These are phyloP conservation scores for Populus pruinosa DNA, from an alignment of 345 rosid species.

Conservation along the genomic window DNA sequence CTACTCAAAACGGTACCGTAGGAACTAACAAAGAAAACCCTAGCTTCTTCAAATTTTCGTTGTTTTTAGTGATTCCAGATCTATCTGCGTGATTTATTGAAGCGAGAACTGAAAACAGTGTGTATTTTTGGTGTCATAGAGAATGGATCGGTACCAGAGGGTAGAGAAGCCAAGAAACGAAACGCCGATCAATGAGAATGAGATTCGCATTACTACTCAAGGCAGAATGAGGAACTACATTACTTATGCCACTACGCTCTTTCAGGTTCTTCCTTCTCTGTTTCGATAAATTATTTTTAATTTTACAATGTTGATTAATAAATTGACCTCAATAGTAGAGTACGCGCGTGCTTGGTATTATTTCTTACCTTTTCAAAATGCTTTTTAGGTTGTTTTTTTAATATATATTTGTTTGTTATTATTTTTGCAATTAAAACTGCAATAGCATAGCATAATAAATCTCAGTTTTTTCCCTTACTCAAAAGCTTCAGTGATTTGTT, in stretches of 20 bases:
- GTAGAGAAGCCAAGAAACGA: slow-evolving; percentile 32
- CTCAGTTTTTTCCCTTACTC: background rate
- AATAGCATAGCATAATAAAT: background rate
- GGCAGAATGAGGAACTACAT: slow-evolving; percentile 41
- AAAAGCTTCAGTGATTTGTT: background rate
- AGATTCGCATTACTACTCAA: slow-evolving; percentile 40
- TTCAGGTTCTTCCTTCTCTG: slow-evolving; percentile 18
- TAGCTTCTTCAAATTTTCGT: background rate
- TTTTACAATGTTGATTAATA: background rate
- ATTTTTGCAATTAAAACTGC: background rate
- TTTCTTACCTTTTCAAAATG: background rate
- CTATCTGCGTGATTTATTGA: too few relatives aligned
- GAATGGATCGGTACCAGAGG: slow-evolving; percentile 37
- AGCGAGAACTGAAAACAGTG: too few relatives aligned
- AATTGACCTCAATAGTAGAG: background rate
- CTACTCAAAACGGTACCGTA: background rate
- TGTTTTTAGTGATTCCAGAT: too few relatives aligned
- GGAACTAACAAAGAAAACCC: background rate
- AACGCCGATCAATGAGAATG: slow-evolving; percentile 33
- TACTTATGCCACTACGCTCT: slow-evolving; percentile 34
- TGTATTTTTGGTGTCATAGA: background rate
- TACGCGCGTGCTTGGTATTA: background rate
- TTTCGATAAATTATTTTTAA: background rate
- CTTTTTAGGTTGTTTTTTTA: background rate
- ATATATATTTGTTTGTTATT: too few relatives aligned